phyloP scores from a whole-genome alignment of 106 monocot genomes.

The Acorus calamus region DNA sequence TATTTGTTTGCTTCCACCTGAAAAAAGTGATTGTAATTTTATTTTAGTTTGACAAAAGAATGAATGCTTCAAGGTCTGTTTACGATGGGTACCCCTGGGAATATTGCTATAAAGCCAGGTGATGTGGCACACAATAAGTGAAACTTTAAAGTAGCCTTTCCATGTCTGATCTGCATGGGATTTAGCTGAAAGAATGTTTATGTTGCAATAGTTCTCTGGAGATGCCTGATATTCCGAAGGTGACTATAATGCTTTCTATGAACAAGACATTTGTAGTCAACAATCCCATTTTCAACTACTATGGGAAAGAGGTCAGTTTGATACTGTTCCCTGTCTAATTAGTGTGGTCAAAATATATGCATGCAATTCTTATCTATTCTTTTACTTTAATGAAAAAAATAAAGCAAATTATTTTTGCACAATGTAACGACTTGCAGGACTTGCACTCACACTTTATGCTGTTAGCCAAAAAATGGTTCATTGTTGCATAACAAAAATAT shows the following conservation, averaged over 20 bases:
- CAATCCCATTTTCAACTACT: conserved; percentile 45
- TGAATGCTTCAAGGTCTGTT: conserved; percentile 52
- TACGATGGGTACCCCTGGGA: conserved; percentile 52
- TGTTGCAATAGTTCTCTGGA: conserved; percentile 49
- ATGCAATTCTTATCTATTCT: too few relatives aligned
- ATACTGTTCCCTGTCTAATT: neutral
- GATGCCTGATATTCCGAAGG: conserved; percentile 51
- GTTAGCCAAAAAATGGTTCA: too few relatives aligned
- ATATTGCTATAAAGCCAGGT: conserved; percentile 62
- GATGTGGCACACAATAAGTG: neutral
- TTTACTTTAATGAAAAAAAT: too few relatives aligned
- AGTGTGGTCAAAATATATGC: too few relatives aligned
- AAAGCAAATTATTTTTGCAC: too few relatives aligned
- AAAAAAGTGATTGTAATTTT: neutral
- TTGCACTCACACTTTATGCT: too few relatives aligned
- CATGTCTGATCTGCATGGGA: neutral
- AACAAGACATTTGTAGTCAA: conserved; percentile 61
- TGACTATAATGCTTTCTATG: conserved; percentile 47
- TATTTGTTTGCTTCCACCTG: neutral
- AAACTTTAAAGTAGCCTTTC: neutral
- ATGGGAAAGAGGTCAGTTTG: conserved; percentile 47
- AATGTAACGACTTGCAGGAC: too few relatives aligned
- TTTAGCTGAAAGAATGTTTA: neutral
- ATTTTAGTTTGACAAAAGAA: conserved; percentile 69
- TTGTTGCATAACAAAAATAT: too few relatives aligned